Percentiles rank a stretch among this genome's conserved stretches.
These are phyloP conservation scores for Peronospora tabacina DNA, from an alignment of 352 stramenopile genomes.

Conservation along the genomic window DNA sequence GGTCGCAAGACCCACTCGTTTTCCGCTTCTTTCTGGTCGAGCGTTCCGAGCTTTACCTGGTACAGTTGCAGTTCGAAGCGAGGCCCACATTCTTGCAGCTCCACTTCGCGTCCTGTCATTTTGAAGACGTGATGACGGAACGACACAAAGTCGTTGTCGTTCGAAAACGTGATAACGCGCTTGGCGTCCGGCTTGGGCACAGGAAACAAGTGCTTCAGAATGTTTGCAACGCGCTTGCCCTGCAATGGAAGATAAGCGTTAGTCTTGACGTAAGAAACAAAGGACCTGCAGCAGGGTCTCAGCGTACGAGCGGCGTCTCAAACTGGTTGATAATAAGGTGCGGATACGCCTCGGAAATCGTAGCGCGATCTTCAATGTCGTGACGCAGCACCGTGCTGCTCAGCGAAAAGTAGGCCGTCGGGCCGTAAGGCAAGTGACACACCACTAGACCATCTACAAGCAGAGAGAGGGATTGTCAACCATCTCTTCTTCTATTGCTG, in stretches of 20 bases:
- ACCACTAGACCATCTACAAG: conserved; percentile 93
- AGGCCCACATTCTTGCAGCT: conserved; percentile 93
- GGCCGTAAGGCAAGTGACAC: conserved; percentile 97
- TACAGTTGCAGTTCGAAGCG: conserved; percentile 99
- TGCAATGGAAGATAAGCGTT: not conserved
- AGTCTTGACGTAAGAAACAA: not conserved
- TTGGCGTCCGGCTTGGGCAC: conserved; percentile 94
- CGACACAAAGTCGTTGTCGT: conserved; percentile 98
- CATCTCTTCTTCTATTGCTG: not conserved
- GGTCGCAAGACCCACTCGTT: conserved; percentile 98
- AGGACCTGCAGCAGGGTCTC: not conserved
- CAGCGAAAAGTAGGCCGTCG: conserved; percentile 98
- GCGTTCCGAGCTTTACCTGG: conserved; percentile 95
- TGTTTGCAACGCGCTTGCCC: conserved; percentile 93
- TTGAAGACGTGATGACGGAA: conserved; percentile 99
- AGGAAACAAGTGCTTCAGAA: conserved; percentile 98
- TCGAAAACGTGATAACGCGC: conserved; percentile 96
- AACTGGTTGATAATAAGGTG: conserved; percentile 98
- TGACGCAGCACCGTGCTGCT: conserved; percentile 95
- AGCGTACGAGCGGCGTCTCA: conserved; percentile 75
- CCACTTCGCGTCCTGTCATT: conserved; percentile 88
- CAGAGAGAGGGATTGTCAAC: conserved; percentile 1
- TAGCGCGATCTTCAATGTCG: conserved; percentile 96
- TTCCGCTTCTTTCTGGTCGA: conserved; percentile 98
- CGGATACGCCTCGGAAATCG: conserved; percentile 89